These are phyloP conservation scores for Boletus rubropictus DNA, from an alignment of 768 basidiomycete species.

Conservation along the genomic window DNA sequence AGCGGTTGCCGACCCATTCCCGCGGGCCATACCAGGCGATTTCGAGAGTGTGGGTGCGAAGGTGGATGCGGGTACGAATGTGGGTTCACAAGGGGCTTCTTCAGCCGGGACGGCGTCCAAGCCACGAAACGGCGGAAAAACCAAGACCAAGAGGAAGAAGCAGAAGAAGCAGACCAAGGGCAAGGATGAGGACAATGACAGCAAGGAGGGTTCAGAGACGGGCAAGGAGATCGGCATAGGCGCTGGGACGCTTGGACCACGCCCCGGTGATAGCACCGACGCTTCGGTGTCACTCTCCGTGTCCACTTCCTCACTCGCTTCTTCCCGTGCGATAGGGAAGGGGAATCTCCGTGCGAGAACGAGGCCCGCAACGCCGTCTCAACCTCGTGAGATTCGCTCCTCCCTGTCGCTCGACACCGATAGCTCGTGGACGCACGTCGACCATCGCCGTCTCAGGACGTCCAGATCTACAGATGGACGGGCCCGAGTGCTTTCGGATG, in stretches of 20 bases:
- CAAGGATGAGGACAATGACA: background rate
- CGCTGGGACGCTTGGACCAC: constrained; percentile 1
- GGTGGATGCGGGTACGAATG: background rate
- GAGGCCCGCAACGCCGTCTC: constrained; percentile 10
- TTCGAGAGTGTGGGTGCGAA: constrained; percentile 1
- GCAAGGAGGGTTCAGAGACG: constrained; percentile 5
- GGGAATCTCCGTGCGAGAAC: constrained; percentile 3
- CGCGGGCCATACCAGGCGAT: constrained; percentile 10
- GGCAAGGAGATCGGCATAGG: constrained; percentile 5
- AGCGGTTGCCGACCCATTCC: background rate
- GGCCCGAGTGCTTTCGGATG: constrained; percentile 14
- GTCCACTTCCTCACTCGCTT: background rate
- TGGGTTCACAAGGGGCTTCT: background rate
- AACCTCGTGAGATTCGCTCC: constrained; percentile 10
- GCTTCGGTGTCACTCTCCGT: constrained; percentile 6
- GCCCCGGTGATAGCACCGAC: constrained; percentile 17
- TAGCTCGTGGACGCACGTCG: constrained; percentile 70
- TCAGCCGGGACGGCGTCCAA: constrained; percentile 12
- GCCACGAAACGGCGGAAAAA: constrained; percentile 26
- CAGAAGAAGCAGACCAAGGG: background rate
- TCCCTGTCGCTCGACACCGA: constrained; percentile 42
- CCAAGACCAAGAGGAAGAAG: constrained; percentile 43
- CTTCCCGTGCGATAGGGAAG: background rate
- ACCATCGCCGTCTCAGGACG: constrained; percentile 31
- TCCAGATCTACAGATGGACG: constrained; percentile 8